These are phyloP conservation scores for Zasmidium citrigriseum DNA, from an alignment of 2,329 filamentous ascomycete species.

Conservation along the genomic window DNA sequence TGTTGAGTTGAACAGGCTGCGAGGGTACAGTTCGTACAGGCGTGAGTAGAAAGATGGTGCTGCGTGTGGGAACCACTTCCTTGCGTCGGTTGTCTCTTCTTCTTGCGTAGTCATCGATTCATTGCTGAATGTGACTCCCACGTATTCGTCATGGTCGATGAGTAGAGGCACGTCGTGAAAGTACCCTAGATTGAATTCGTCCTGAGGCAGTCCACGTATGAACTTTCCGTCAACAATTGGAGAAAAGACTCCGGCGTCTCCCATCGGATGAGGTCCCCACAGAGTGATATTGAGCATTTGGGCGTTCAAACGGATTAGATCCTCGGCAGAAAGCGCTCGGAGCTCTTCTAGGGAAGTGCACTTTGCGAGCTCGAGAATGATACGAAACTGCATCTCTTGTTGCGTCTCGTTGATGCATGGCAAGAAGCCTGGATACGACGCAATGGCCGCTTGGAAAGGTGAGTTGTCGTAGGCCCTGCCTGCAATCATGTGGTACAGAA, in stretches of 20 bases:
- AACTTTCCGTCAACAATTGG: conserved; percentile 44
- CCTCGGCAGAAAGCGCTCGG: conserved; percentile 18
- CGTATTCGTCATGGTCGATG: conserved; percentile 32
- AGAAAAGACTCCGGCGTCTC: conserved; percentile 38
- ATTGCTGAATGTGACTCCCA: too few species aligned
- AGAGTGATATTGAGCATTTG: conserved; percentile 3
- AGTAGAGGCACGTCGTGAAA: conserved; percentile 40
- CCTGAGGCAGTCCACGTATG: conserved; percentile 38
- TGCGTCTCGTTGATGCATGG: conserved; percentile 23
- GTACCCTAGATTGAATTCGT: conserved; percentile 35
- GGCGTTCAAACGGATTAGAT: conserved; percentile 10
- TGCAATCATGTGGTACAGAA: conserved; percentile 17
- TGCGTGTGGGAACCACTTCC: too few species aligned
- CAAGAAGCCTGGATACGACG: conserved; percentile 40
- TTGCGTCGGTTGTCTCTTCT: too few species aligned
- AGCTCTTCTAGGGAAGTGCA: conserved; percentile 35
- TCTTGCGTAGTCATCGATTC: too few species aligned
- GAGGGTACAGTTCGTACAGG: too few species aligned
- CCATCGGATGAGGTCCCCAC: background rate
- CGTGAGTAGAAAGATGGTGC: too few species aligned
- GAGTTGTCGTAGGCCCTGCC: conserved; percentile 29
- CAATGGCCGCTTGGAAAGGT: conserved; percentile 46
- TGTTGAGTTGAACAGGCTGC: too few species aligned
- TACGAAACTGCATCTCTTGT: conserved; percentile 19
- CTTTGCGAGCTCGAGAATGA: conserved; percentile 31